A percentile compares a stretch with the other conserved stretches of the same genome.
These are phyloP conservation scores for Populus hybrid DNA, from an alignment of 441 rosid species.

Conservation along the genomic window DNA sequence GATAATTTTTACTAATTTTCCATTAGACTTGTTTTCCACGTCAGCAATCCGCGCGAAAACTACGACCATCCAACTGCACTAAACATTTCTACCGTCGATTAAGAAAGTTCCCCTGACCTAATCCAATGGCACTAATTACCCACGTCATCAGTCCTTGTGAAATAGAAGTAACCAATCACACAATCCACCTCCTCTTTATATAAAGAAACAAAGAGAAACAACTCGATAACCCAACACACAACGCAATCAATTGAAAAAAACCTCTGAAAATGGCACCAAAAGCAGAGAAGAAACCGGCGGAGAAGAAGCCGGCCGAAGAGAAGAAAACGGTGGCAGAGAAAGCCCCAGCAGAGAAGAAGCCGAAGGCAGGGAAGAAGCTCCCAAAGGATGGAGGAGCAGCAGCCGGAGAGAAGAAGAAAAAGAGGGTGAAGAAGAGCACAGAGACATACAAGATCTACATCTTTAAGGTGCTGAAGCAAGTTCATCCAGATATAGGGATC, in stretches of 20 bases:
- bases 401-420: conserved; percentile 21
- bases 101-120: no score
- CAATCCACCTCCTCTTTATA: not conserved
- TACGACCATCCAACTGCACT: not conserved
- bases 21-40: not conserved
- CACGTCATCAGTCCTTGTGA: not conserved
- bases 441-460: conserved; percentile 27
- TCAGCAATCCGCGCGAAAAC: not conserved
- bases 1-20: no score
- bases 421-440: conserved; percentile 21
- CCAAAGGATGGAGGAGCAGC: conserved; percentile 2
- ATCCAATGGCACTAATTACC: not conserved
- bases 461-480: conserved; percentile 18
- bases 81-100: not conserved
- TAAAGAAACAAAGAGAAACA: not conserved
- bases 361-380: conserved; percentile 19
- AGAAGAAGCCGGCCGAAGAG: conserved; percentile 23
- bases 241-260: not conserved
- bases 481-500: conserved; percentile 20
- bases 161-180: not conserved
- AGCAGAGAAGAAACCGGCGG: conserved; percentile 17
- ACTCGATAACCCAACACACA: not conserved
- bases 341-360: conserved; percentile 26
- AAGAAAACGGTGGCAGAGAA: conserved; percentile 17
- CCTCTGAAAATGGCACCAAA: conserved; percentile 9